Conservation (phyloP, 108 stramenopile species). For the Phaeodactylum tricornutum region DNA sequence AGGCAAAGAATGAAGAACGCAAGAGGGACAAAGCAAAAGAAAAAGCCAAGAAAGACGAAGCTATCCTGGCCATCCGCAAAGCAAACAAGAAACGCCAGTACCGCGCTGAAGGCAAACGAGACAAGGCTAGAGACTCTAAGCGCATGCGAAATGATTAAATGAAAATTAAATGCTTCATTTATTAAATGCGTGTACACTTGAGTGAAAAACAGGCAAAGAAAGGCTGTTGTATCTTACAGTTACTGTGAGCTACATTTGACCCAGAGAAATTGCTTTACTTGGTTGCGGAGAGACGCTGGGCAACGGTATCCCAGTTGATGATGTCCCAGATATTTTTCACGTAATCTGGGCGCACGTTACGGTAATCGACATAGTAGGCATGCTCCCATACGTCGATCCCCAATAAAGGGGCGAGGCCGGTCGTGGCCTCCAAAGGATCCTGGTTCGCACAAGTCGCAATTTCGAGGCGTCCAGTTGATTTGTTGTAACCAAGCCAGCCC, state of each 20-base stretch:
- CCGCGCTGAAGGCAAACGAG: constrained; percentile 67
- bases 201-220: no score
- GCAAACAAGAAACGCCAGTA: constrained; percentile 72
- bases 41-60: constrained; percentile 55
- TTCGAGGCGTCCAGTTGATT: constrained; percentile 39
- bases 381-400: constrained; percentile 99
- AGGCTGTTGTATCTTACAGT: no score
- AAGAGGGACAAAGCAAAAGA: constrained; percentile 43
- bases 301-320: constrained; percentile 76
- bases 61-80: constrained; percentile 45
- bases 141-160: background rate
- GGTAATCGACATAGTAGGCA: constrained; percentile 88
- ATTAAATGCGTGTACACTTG: no score
- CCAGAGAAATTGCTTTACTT: no score
- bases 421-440: constrained; percentile 95
- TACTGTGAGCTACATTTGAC: no score
- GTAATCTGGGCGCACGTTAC: constrained; percentile 97
- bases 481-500: constrained; percentile 96
- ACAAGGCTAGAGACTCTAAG: constrained; percentile 55
- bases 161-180: background rate
- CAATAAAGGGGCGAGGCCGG: constrained; percentile 93
- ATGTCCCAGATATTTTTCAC: constrained; percentile 93
- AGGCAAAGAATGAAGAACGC: constrained; percentile 53
- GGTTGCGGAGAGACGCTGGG: constrained; percentile 69
- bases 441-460: constrained; percentile 89